These are phyloP conservation scores for Effrenium voratum DNA, from an alignment of 73 alveolate genomes.

Conservation along the genomic window DNA sequence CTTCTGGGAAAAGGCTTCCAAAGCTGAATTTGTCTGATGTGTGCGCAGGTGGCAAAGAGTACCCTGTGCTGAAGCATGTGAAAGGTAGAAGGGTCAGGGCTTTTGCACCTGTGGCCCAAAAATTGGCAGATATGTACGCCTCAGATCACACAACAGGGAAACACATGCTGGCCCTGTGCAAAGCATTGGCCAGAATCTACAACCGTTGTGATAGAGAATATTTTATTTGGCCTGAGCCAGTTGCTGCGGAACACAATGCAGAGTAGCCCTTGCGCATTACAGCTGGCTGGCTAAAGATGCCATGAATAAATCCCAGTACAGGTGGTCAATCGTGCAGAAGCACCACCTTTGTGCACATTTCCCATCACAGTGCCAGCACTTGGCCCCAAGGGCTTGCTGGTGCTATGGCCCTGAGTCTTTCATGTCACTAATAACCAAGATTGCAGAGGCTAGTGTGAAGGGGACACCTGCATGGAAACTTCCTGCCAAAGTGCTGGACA, in stretches of 20 bases:
- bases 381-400: constrained; percentile 38
- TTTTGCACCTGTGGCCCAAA: background rate
- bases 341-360: background rate
- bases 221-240: background rate
- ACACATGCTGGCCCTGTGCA: background rate
- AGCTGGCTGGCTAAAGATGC: constrained; percentile 29
- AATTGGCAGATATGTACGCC: background rate
- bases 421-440: background rate
- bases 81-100: background rate
- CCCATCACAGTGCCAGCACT: background rate
- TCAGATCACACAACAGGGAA: background rate
- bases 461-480: background rate
- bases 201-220: background rate
- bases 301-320: background rate
- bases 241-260: background rate
- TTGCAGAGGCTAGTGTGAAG: background rate
- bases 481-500: too few relatives aligned
- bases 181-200: background rate
- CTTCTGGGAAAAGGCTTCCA: background rate
- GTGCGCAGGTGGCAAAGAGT: background rate
- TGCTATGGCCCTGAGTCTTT: background rate
- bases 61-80: background rate
- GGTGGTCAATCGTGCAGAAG: background rate
- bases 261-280: constrained; percentile 2
- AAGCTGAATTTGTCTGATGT: background rate